Evolutionary conservation across 106 monocot genomes (phyloP).

Genomic region (Apostasia shenzhenica): DNA sequence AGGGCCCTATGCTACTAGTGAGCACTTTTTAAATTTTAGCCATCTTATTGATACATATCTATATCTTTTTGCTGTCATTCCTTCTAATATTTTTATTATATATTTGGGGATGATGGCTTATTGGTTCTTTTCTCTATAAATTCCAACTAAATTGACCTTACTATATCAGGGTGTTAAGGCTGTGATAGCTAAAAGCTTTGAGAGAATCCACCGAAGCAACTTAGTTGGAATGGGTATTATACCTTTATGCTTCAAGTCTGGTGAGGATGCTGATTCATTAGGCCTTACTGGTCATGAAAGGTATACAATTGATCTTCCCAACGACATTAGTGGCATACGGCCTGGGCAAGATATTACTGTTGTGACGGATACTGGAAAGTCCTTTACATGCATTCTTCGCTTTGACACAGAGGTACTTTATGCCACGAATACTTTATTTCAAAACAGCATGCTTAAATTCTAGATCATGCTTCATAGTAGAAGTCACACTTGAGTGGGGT

Average conservation of each 20-base stretch:
- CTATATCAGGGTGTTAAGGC: slow-evolving; percentile 75
- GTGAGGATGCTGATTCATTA: slow-evolving; percentile 68
- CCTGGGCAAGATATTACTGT: slow-evolving; percentile 74
- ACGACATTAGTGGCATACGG: slow-evolving; percentile 40
- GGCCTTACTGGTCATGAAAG: slow-evolving; percentile 74
- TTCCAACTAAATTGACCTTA: not conserved
- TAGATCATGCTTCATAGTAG: too few relatives aligned
- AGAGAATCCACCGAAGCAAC: slow-evolving; percentile 87
- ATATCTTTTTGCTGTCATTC: not conserved
- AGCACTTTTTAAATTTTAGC: not conserved
- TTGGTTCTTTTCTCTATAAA: not conserved
- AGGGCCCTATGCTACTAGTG: slow-evolving; percentile 71
- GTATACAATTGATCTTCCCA: slow-evolving; percentile 67
- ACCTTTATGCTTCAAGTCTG: slow-evolving; percentile 72
- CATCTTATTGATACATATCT: not conserved
- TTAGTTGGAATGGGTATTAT: slow-evolving; percentile 91
- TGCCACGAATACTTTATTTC: not conserved
- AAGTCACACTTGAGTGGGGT: too few relatives aligned
- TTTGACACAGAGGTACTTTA: slow-evolving; percentile 72
- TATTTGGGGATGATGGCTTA: slow-evolving; percentile 3
- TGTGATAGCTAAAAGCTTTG: slow-evolving; percentile 92
- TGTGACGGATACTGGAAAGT: slow-evolving; percentile 56
- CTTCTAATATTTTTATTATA: not conserved
- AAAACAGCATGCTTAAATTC: slow-evolving; percentile 5
- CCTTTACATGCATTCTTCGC: slow-evolving; percentile 61